Evolutionary conservation across 768 basidiomycete species (phyloP), one percentile per base, ranked within the genome.

Genomic region (Leccinum sublutescens): DNA sequence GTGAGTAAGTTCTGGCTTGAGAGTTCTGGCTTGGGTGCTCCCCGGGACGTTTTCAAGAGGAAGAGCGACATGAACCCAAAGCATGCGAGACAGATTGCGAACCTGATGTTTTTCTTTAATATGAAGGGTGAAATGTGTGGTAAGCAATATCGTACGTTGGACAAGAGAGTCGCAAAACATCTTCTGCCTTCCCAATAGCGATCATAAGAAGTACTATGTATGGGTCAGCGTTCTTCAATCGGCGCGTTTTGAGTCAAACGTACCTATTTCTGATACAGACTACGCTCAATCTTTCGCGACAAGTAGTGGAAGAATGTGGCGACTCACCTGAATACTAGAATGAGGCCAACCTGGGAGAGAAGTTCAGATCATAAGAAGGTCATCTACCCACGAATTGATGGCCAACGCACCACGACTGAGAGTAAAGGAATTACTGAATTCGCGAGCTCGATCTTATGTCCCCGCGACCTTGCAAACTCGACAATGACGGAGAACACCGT

Each of bases 131-230:
- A 29, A 34, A 19, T 15, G 14, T 51, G 21, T 51, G 21, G 21
- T 10, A 55, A 48, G 5, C 49, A 15, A 52, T 33, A 9, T 55
- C 74, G 52, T 66, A 84, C 84, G 67, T 87, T 85, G 14, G 91
- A 82, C 11, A 82, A 84, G 57, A 95, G 71, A 8, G 83, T 66
- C 0, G 88, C 86, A 68, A 95, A 95, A 47, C 86, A 84, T 72
- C 91, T 96, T 63, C 95, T 80, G 51, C 94, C 95, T 77, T 95
- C 93, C 81, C 87, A 91, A 66, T 87, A 93, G 34, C 91, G 86
- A 66, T 93, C 90, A 65, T 93, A 94, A 8, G 90, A 92, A 23
- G 90, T 93, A 54, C 87, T 91, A 57, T 63, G 55, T 62, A 27
- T 17, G 49, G 17, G 14, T 61, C 34, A 60, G 29, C 9, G 19